These are phyloP conservation scores for Gossypium ekmanianum DNA, from an alignment of 345 rosid species.

Conservation along the genomic window DNA sequence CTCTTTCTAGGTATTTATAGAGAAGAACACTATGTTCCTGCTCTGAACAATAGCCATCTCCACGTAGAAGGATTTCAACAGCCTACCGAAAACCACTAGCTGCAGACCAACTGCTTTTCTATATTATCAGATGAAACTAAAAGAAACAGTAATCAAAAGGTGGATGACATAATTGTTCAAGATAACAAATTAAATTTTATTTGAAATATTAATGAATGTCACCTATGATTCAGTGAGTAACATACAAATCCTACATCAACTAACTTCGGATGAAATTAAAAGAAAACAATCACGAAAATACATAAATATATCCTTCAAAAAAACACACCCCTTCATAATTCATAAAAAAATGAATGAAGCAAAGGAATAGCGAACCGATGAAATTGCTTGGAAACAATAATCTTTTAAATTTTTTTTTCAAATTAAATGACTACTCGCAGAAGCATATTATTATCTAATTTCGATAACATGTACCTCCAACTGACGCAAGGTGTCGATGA, in stretches of 20 bases:
- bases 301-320: neutral
- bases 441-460: conserved; percentile 12
- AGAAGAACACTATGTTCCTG: neutral
- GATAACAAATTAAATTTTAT: neutral
- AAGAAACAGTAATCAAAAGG: neutral
- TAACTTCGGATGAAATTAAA: neutral
- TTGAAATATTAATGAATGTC: neutral
- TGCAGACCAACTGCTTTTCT: neutral
- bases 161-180: neutral
- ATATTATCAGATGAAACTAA: neutral
- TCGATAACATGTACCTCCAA: conserved; percentile 61
- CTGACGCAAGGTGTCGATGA: conserved; percentile 77
- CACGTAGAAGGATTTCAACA: neutral
- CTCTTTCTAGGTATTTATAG: neutral
- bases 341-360: neutral
- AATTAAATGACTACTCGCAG: neutral
- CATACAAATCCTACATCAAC: neutral
- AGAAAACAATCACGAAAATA: neutral
- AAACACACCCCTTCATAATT: neutral
- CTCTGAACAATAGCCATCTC: neutral
- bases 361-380: neutral
- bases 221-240: neutral
- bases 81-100: neutral
- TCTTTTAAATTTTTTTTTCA: neutral
- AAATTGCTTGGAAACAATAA: neutral